phyloP scores from a whole-genome alignment of 2,329 filamentous ascomycete genomes.

The Talaromyces verruculosus region DNA sequence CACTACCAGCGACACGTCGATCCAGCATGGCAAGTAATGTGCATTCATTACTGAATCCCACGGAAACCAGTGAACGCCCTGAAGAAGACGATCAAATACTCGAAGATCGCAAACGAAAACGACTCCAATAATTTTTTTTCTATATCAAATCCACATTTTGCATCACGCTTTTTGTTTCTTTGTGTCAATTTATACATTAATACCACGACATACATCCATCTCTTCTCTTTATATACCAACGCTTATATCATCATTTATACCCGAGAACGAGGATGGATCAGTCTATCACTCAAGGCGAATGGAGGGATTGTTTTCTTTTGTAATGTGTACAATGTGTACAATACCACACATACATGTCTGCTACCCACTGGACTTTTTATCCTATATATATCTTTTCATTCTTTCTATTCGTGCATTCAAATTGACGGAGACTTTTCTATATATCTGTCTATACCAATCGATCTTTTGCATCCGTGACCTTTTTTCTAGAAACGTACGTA shows the following conservation, averaged over 20 bases:
- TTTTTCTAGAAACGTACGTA: background rate
- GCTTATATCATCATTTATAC: conserved; percentile 13
- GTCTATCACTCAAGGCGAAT: conserved; percentile 16
- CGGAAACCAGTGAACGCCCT: conserved; percentile 64
- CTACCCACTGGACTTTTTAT: background rate
- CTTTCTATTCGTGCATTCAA: background rate
- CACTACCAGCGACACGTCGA: conserved; percentile 61
- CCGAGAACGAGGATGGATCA: conserved; percentile 12
- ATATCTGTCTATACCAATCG: background rate
- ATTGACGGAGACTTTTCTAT: conserved; percentile 5
- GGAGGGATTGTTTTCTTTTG: conserved; percentile 2
- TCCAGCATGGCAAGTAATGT: conserved; percentile 72
- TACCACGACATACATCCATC: conserved; percentile 23
- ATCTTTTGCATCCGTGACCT: background rate
- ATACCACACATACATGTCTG: conserved; percentile 7
- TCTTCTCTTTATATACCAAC: conserved; percentile 6
- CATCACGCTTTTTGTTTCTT: background rate
- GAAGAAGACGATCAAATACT: conserved; percentile 60
- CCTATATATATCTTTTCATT: background rate
- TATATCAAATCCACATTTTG: conserved; percentile 2
- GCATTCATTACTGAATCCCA: conserved; percentile 66
- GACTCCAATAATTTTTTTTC: conserved; percentile 45
- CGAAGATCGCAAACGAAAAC: conserved; percentile 64
- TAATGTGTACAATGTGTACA: background rate
- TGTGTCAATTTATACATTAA: conserved; percentile 1